These are phyloP conservation scores for Cicer cuneatum DNA, from an alignment of 306 rosid genomes.

Conservation along the genomic window DNA sequence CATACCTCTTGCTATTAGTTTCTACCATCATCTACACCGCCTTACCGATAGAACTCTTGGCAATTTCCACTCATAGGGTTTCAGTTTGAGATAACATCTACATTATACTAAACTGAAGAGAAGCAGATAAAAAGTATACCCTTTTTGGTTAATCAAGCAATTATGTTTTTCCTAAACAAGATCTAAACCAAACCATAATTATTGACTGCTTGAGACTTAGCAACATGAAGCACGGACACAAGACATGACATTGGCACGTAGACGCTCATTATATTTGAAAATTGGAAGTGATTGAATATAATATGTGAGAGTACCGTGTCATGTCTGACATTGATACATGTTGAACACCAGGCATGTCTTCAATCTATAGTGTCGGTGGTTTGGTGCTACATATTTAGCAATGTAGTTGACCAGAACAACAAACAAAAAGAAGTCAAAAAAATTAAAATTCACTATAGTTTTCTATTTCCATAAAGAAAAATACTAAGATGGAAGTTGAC, in stretches of 20 bases:
- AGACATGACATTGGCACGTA: too few species aligned
- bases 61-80: not conserved
- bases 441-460: not conserved
- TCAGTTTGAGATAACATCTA: not conserved
- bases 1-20: not conserved
- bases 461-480: slow-evolving; percentile 2
- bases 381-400: too few species aligned
- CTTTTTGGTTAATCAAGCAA: slow-evolving; percentile 1
- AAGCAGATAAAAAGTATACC: slow-evolving; percentile 14
- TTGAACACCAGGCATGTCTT: too few species aligned
- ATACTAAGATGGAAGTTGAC: slow-evolving; percentile 15
- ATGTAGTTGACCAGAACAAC: not conserved
- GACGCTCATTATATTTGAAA: too few species aligned
- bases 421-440: not conserved
- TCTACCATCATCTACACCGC: not conserved
- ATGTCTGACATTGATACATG: too few species aligned
- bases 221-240: not conserved
- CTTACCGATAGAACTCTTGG: not conserved
- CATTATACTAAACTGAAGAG: not conserved
- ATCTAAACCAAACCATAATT: slow-evolving; percentile 18
- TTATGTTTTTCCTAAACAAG: slow-evolving; percentile 19
- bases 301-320: too few species aligned
- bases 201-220: not conserved
- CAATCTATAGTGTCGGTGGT: too few species aligned
- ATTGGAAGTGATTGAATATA: too few species aligned